A percentile compares a stretch with the other conserved stretches of the same genome.
Conservation (phyloP, 2,329 filamentous ascomycete species). For the Kalmusia sp. region DNA sequence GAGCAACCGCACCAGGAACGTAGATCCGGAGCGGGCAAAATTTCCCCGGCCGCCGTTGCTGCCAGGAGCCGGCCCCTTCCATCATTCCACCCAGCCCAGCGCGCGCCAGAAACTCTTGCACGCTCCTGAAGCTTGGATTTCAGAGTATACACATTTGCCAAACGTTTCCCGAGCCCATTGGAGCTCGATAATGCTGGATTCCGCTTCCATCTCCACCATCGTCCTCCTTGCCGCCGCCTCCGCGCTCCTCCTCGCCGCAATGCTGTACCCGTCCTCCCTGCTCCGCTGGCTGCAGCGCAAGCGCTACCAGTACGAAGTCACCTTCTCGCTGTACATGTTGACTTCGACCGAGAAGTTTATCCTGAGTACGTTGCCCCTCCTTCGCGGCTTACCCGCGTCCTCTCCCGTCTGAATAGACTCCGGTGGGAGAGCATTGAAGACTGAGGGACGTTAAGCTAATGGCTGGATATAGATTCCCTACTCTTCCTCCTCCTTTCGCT, state of each 20-base stretch:
- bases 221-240: constrained; percentile 45
- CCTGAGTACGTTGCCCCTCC: constrained; percentile 74
- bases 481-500: constrained; percentile 89
- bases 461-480: constrained; percentile 76
- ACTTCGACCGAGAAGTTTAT: constrained; percentile 95
- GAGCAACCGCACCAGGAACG: constrained; percentile 6
- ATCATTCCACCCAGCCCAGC: constrained; percentile 2
- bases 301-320: constrained; percentile 98
- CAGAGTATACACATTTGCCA: too few species aligned
- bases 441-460: constrained; percentile 9
- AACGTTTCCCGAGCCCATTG: not conserved
- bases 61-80: not conserved
- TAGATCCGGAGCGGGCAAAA: constrained; percentile 22
- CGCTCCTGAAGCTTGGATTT: too few species aligned
- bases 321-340: constrained; percentile 95
- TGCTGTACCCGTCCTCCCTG: constrained; percentile 61
- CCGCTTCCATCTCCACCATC: constrained; percentile 43
- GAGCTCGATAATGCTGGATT: constrained; percentile 35
- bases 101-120: not conserved
- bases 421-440: too few species aligned
- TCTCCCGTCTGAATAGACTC: constrained; percentile 7
- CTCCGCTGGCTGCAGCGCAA: constrained; percentile 91
- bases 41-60: constrained; percentile 6
- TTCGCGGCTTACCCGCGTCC: constrained; percentile 3
- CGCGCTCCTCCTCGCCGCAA: constrained; percentile 51